These are phyloP conservation scores for Candida adriatica DNA, from an alignment of 805 yeast genomes.

Conservation along the genomic window DNA sequence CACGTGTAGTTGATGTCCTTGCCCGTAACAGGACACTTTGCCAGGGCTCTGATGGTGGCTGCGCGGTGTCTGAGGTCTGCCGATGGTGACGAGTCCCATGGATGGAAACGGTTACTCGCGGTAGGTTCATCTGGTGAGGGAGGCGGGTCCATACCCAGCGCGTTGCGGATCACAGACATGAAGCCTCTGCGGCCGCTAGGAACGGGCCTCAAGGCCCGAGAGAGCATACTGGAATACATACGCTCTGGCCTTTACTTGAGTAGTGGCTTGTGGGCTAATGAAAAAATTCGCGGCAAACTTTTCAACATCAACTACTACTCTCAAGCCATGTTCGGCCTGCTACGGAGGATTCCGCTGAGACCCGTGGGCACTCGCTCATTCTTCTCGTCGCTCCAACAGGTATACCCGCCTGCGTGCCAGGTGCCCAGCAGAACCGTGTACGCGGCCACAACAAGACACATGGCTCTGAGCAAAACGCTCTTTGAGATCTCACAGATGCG, in stretches of 20 bases:
- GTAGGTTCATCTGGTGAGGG: constrained; percentile 63
- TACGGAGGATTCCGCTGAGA: no score
- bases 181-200: no score
- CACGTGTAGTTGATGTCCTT: constrained; percentile 79
- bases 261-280: no score
- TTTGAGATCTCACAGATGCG: constrained; percentile 15
- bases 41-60: constrained; percentile 79
- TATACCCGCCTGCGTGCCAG: constrained; percentile 5
- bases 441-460: constrained; percentile 6
- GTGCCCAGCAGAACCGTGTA: constrained; percentile 3
- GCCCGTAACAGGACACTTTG: constrained; percentile 85
- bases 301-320: no score
- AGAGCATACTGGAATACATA: no score
- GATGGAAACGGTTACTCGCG: constrained; percentile 65
- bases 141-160: constrained; percentile 56
- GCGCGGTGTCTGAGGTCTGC: constrained; percentile 87
- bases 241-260: no score
- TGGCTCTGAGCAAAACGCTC: constrained; percentile 7
- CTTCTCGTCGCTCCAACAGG: constrained; percentile 11
- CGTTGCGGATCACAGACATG: constrained; percentile 36
- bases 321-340: no score
- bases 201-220: no score
- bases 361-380: no score
- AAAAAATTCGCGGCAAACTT: no score
- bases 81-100: constrained; percentile 90